These are phyloP conservation scores for Quercus suber DNA, from an alignment of 306 rosid species.

Conservation along the genomic window DNA sequence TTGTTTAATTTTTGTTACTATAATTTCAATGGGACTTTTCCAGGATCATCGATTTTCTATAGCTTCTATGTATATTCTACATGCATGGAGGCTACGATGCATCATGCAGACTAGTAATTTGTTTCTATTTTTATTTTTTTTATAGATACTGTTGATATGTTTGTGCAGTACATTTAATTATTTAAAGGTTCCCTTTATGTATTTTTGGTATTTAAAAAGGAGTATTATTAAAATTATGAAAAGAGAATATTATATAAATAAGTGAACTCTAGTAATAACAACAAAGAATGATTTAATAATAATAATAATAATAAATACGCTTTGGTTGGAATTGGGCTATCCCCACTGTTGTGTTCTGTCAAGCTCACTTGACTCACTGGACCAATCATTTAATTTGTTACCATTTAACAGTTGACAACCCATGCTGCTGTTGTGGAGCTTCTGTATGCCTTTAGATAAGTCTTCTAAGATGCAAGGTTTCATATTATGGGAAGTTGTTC, in stretches of 20 bases:
- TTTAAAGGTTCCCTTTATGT: neutral
- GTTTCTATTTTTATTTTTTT: neutral
- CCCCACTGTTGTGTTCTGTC: no score
- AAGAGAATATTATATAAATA: neutral
- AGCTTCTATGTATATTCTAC: neutral
- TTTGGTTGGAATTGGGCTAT: no score
- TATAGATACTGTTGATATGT: neutral
- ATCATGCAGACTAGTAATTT: neutral
- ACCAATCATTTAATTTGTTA: no score
- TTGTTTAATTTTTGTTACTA: neutral
- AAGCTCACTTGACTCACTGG: no score
- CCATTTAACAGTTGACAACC: no score
- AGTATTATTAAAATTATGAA: neutral
- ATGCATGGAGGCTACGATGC: neutral
- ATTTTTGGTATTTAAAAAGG: neutral
- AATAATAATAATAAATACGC: no score
- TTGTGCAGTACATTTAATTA: neutral
- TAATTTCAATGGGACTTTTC: neutral
- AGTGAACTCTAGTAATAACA: no score
- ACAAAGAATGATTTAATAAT: no score
- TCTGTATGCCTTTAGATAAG: no score
- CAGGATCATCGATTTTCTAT: neutral
- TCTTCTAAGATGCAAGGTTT: no score
- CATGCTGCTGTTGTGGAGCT: no score
- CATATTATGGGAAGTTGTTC: no score